These are phyloP conservation scores for Plasmodium gaboni DNA, from an alignment of 169 alveolate genomes.

Conservation along the genomic window DNA sequence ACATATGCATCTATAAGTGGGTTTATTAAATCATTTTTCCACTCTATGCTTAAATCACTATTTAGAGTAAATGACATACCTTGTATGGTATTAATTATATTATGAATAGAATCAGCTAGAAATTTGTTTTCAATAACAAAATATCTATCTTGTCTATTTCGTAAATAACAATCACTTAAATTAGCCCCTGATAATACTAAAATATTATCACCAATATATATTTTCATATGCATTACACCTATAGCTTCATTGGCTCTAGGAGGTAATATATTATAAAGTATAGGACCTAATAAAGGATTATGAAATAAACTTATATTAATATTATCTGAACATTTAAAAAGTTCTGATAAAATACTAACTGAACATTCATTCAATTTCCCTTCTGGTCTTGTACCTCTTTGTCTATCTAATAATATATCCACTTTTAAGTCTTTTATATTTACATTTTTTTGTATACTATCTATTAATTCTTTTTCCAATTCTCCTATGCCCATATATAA, in stretches of 20 bases:
- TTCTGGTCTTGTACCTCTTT: constrained; percentile 78
- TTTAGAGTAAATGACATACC: constrained; percentile 79
- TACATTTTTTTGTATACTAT: constrained; percentile 69
- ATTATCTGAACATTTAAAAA: constrained; percentile 53
- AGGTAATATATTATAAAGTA: constrained; percentile 76
- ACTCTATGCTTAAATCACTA: constrained; percentile 51
- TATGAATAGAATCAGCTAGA: constrained; percentile 83
- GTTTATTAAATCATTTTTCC: constrained; percentile 84
- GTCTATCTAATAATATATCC: constrained; percentile 81
- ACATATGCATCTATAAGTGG: constrained; percentile 79
- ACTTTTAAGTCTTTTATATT: constrained; percentile 74
- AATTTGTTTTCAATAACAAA: constrained; percentile 80
- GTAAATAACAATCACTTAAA: constrained; percentile 80
- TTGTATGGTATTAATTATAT: constrained; percentile 78
- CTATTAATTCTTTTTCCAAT: constrained; percentile 79
- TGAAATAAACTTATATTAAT: constrained; percentile 80
- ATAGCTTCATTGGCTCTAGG: constrained; percentile 83
- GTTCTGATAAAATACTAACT: constrained; percentile 72
- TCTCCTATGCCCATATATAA: constrained; percentile 83
- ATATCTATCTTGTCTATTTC: constrained; percentile 82
- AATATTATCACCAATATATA: constrained; percentile 80
- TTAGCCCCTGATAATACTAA: constrained; percentile 84
- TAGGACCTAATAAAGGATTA: constrained; percentile 81
- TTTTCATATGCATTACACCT: constrained; percentile 86
- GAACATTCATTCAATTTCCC: constrained; percentile 73